A percentile compares a stretch with the other conserved stretches of the same genome.
Evolutionary conservation across 2,329 filamentous ascomycete species (phyloP).

Genomic region (Pseudohalonectria lignicola): DNA sequence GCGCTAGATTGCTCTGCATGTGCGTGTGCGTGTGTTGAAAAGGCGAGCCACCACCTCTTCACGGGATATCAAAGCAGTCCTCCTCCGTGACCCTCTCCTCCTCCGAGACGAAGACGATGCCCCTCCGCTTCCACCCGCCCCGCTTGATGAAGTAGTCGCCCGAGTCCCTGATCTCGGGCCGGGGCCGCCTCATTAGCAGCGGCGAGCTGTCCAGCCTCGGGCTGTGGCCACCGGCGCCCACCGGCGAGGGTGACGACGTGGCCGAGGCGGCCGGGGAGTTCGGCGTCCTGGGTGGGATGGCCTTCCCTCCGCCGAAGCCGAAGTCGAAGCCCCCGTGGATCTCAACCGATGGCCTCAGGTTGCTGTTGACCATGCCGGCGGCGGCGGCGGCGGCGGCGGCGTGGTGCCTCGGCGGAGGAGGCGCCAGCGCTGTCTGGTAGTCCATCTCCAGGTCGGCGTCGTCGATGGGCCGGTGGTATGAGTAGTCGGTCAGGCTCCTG

Average conservation of each 20-base stretch:
- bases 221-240: not conserved
- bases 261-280: constrained; percentile 1
- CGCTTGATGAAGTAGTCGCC: constrained; percentile 18
- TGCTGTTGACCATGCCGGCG: not conserved
- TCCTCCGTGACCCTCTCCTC: constrained; percentile 12
- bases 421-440: not conserved
- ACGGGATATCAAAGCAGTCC: constrained; percentile 13
- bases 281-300: not conserved
- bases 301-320: constrained; percentile 12
- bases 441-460: constrained; percentile 2
- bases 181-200: constrained; percentile 6
- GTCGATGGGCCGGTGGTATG: not conserved
- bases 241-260: not conserved
- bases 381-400: not conserved
- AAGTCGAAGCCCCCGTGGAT: constrained; percentile 22
- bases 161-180: constrained; percentile 8
- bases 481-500: not conserved
- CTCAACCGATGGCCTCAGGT: no score
- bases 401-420: constrained; percentile 1
- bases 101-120: constrained; percentile 18
- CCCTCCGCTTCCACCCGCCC: constrained; percentile 23
- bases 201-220: not conserved
- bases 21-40: not conserved
- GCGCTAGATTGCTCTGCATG: not conserved
- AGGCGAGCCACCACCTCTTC: not conserved